Conservation (phyloP, 169 alveolate genomes). For the Plasmodium coatneyi region DNA sequence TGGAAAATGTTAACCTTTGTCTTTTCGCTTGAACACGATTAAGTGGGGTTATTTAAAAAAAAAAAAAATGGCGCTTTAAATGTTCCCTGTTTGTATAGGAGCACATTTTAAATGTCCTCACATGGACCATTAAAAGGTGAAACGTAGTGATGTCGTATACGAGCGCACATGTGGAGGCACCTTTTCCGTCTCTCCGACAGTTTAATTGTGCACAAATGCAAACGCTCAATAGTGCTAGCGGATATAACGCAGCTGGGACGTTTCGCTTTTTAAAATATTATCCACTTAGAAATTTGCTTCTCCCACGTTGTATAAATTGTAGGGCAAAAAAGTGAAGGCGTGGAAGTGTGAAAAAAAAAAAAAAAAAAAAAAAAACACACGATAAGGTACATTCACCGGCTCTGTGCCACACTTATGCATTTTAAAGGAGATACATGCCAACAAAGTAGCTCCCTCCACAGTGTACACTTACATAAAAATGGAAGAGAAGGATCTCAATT, state of each 20-base stretch:
- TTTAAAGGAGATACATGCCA: neutral
- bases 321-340: neutral
- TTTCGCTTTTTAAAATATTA: neutral
- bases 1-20: neutral
- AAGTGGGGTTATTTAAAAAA: neutral
- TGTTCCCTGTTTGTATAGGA: neutral
- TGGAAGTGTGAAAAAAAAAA: neutral
- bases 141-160: neutral
- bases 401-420: neutral
- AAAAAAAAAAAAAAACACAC: neutral
- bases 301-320: neutral
- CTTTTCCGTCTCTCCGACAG: neutral
- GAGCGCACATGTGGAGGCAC: neutral
- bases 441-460: neutral
- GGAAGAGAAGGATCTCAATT: conserved; percentile 44
- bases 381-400: neutral
- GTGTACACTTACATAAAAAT: conserved; percentile 19
- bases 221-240: neutral
- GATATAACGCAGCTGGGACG: neutral
- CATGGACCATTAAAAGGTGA: neutral
- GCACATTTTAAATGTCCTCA: neutral
- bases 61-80: neutral
- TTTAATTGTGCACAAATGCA: neutral
- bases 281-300: neutral
- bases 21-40: neutral